Base-by-base conservation (phyloP, 805 yeast species). In the Henningerozyma blattae region DNA sequence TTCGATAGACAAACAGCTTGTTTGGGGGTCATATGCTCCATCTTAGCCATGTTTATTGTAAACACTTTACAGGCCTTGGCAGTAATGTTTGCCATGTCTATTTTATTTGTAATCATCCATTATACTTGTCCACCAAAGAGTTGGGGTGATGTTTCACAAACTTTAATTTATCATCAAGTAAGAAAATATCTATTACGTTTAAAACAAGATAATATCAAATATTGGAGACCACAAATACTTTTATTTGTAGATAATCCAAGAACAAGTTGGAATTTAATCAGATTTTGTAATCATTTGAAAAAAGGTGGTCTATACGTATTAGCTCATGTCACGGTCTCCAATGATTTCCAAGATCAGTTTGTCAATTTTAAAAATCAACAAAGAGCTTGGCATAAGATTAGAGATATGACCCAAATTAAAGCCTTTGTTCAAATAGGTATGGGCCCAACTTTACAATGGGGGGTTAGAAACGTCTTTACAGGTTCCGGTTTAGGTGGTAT, bases 401-500 rank as follows among this genome's bases (percentile, higher is more conserved):
- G 97, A 34, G 95, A 89, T 46, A 44, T 77, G 42, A 67, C 81
- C 2, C 69, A 73, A 22, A 72, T 91, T 35, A 91, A 91, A 52
- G 97, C 96, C 0, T 91, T 91, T 65, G 91, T 91, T 5, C 98
- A 91, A 51, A 74, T 91, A 32, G 83, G 89, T 1, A 68, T 86
- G 9, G 94, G 94, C 0, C 87, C 95, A 0, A 70, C 80, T 2
- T 65, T 91, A 28, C 79, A 86, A 0, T 89, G 97, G 96, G 97
- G 98, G 18, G 93, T 85, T 0, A 65, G 98, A 40, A 89, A 89
- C 52, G 86, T 91, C 8, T 86, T 73, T 38, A 56, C 89, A 39
- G 96, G 96, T 0, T 81, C 94, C 3, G 99, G 99, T 0, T 63
- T 91, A n/a, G 99, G 99, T 6, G 96, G 95, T 10, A 91, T 91